Conservation (phyloP, 805 yeast genomes). For the Lachancea nothofagi region DNA sequence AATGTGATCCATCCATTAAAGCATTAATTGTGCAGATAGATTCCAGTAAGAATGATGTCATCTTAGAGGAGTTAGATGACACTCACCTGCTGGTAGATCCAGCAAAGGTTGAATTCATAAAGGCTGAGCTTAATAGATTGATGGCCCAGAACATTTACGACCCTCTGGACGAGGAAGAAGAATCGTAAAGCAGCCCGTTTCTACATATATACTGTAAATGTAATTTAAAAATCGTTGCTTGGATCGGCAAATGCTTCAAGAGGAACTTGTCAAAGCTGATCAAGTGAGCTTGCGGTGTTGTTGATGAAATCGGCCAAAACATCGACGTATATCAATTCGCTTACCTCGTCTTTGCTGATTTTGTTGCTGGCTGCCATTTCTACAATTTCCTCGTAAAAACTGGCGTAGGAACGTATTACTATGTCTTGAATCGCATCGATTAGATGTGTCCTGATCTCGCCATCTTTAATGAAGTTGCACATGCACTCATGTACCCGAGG, state of each 20-base stretch:
- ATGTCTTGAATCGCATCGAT: slow-evolving; percentile 64
- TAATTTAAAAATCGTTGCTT: no score
- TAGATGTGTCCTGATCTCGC: slow-evolving; percentile 43
- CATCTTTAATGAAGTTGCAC: slow-evolving; percentile 50
- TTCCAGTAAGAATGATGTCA: slow-evolving; percentile 65
- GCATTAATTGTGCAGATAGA: slow-evolving; percentile 84
- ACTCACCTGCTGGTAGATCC: slow-evolving; percentile 82
- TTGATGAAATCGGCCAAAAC: slow-evolving; percentile 47
- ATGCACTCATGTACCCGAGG: slow-evolving; percentile 53
- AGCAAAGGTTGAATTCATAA: slow-evolving; percentile 67
- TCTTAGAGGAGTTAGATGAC: slow-evolving; percentile 78
- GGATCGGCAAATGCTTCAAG: neutral
- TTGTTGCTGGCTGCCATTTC: slow-evolving; percentile 22
- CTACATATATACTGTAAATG: no score
- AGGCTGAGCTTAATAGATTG: slow-evolving; percentile 66
- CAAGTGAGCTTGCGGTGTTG: slow-evolving; percentile 26
- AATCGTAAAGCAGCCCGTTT: slow-evolving; percentile 17
- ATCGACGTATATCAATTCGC: slow-evolving; percentile 60
- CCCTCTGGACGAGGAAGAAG: slow-evolving; percentile 69
- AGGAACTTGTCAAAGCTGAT: neutral
- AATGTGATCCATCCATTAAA: slow-evolving; percentile 87
- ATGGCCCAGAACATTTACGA: slow-evolving; percentile 80
- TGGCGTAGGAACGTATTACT: slow-evolving; percentile 51
- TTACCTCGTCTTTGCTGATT: slow-evolving; percentile 31
- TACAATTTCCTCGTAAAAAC: slow-evolving; percentile 38